These are phyloP conservation scores for Mortierella sp. DNA, from an alignment of 371 early-diverging fungal species.

Conservation along the genomic window DNA sequence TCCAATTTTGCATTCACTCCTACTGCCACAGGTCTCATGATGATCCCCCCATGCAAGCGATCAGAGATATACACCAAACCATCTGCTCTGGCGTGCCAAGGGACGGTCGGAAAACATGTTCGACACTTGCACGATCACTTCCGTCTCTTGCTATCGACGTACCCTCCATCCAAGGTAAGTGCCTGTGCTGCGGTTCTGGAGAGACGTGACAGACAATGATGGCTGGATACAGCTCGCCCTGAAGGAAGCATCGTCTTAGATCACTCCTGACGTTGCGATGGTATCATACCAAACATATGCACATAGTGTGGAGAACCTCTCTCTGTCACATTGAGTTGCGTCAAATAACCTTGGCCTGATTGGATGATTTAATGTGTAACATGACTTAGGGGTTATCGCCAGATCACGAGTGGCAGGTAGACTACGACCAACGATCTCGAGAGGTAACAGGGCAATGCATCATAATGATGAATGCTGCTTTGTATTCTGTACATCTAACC, in stretches of 20 bases:
- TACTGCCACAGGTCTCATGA: neutral
- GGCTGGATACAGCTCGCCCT: neutral
- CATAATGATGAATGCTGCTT: neutral
- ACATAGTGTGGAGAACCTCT: neutral
- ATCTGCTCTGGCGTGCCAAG: conserved; percentile 69
- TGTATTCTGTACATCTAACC: neutral
- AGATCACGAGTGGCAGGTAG: conserved; percentile 50
- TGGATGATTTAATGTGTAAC: neutral
- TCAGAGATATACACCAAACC: conserved; percentile 59
- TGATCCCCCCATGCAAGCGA: conserved; percentile 26
- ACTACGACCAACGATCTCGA: conserved; percentile 62
- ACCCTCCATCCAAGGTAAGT: conserved; percentile 27
- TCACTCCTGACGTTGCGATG: too few relatives aligned
- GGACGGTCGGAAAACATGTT: conserved; percentile 78
- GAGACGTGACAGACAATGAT: neutral
- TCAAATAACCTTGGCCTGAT: neutral
- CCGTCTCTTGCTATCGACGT: conserved; percentile 50
- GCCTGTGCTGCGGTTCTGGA: neutral
- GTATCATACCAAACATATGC: too few relatives aligned
- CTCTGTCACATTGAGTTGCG: too few relatives aligned
- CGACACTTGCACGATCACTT: conserved; percentile 64
- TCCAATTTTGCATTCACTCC: conserved; percentile 6
- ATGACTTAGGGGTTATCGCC: conserved; percentile 31
- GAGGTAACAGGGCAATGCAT: conserved; percentile 43
- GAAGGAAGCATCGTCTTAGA: too few relatives aligned